Percentiles rank a stretch among this genome's conserved stretches.
These are phyloP conservation scores for Syzygium syzygioides DNA, from an alignment of 441 rosid species.

Conservation along the genomic window DNA sequence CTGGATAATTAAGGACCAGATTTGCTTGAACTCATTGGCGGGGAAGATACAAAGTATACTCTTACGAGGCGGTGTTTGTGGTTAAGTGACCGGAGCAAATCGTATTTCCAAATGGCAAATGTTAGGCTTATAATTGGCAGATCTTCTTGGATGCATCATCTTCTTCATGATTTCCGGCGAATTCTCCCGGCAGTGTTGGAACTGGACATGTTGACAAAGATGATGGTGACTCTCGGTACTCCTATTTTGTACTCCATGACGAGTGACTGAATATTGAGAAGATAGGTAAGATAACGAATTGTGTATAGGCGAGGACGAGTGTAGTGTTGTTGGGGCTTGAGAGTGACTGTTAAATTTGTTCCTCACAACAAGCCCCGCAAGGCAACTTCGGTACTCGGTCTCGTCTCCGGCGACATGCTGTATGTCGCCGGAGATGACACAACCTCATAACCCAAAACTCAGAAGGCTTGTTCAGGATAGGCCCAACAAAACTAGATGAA, in stretches of 20 bases:
- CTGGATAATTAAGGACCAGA: no score
- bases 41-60: not conserved
- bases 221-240: no score
- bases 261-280: not conserved
- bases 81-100: conserved; percentile 32
- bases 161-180: not conserved
- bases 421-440: not conserved
- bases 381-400: not conserved
- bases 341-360: not conserved
- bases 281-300: not conserved
- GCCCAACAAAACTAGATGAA: not conserved
- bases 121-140: conserved; percentile 38
- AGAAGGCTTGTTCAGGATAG: no score
- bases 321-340: not conserved
- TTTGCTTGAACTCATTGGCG: not conserved
- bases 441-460: not conserved
- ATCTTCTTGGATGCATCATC: conserved; percentile 17
- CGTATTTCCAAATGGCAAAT: conserved; percentile 29
- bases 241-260: not conserved
- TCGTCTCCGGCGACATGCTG: no score
- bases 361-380: no score
- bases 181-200: not conserved
- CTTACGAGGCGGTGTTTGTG: conserved; percentile 22
- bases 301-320: not conserved
- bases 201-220: not conserved